These are phyloP conservation scores for Aureobasidium subglaciale DNA, from an alignment of 2,329 filamentous ascomycete species.

Conservation along the genomic window DNA sequence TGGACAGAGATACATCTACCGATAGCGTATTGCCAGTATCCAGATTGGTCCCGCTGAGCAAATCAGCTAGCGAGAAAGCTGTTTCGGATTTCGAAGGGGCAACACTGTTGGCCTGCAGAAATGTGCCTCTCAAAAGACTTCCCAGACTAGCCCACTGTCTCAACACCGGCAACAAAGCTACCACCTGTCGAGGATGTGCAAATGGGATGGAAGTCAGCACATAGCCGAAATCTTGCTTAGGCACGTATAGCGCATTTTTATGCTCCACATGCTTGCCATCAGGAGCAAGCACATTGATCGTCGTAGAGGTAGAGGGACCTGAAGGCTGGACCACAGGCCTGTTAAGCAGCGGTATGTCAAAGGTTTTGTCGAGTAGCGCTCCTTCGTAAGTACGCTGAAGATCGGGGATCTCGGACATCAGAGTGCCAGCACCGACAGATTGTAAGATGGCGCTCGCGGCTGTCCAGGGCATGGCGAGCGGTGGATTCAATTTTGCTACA, in stretches of 20 bases:
- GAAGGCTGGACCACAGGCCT: conserved; percentile 9
- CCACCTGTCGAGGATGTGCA: conserved; percentile 67
- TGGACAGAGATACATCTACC: conserved; percentile 29
- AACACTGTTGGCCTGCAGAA: conserved; percentile 31
- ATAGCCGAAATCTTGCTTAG: conserved; percentile 66
- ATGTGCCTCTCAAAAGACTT: conserved; percentile 56
- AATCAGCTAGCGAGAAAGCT: conserved; percentile 15
- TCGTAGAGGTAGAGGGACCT: conserved; percentile 12
- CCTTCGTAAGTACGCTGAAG: conserved; percentile 5
- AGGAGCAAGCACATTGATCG: conserved; percentile 15
- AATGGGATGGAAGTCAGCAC: conserved; percentile 64
- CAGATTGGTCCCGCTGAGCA: neutral
- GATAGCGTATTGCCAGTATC: conserved; percentile 15
- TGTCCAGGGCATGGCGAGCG: conserved; percentile 60
- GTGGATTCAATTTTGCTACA: conserved; percentile 66
- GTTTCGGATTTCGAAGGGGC: conserved; percentile 27
- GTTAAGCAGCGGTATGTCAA: conserved; percentile 6
- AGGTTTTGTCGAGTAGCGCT: conserved; percentile 3
- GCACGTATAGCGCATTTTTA: conserved; percentile 58
- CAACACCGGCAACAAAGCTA: conserved; percentile 65
- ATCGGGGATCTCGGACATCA: neutral
- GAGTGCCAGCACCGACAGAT: conserved; percentile 32
- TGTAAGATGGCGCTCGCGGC: conserved; percentile 58
- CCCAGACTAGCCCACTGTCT: conserved; percentile 69
- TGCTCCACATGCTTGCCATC: conserved; percentile 28